These are phyloP conservation scores for Polytrichum formosum DNA, from an alignment of 225 moss, liverwort and hornwort species.

Conservation along the genomic window DNA sequence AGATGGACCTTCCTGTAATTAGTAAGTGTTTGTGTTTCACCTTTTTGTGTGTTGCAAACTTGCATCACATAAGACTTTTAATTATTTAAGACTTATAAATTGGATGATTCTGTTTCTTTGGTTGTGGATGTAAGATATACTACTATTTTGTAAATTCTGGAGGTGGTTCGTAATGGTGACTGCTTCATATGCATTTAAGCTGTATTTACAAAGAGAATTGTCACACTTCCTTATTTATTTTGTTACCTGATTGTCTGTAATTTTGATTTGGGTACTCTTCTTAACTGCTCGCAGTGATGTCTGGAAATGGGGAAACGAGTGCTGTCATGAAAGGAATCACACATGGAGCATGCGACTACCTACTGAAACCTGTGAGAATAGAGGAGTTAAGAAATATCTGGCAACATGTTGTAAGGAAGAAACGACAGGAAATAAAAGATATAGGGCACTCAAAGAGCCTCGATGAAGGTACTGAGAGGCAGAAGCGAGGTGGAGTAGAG, in stretches of 20 bases:
- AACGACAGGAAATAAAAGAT: constrained; percentile 39
- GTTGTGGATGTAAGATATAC: background rate
- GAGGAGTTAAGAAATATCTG: constrained; percentile 81
- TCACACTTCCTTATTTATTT: too few relatives aligned
- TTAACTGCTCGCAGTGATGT: constrained; percentile 66
- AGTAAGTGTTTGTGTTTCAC: constrained; percentile 43
- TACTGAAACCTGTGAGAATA: constrained; percentile 76
- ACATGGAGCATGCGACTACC: constrained; percentile 87
- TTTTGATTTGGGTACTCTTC: too few relatives aligned
- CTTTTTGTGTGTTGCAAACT: background rate
- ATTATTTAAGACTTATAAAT: too few relatives aligned
- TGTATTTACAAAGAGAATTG: too few relatives aligned
- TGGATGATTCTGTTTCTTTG: background rate
- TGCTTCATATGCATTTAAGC: background rate
- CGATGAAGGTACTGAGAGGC: constrained; percentile 48
- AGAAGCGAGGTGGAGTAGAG: constrained; percentile 55
- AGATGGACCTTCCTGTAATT: constrained; percentile 87
- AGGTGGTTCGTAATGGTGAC: background rate
- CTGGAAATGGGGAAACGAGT: constrained; percentile 76
- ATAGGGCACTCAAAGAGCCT: constrained; percentile 46
- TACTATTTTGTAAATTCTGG: background rate
- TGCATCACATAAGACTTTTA: background rate
- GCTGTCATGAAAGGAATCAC: constrained; percentile 88
- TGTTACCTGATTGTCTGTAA: too few relatives aligned
- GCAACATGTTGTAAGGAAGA: constrained; percentile 86